phyloP scores from a whole-genome alignment of 169 alveolate species.

The Plasmodium yoelii region DNA sequence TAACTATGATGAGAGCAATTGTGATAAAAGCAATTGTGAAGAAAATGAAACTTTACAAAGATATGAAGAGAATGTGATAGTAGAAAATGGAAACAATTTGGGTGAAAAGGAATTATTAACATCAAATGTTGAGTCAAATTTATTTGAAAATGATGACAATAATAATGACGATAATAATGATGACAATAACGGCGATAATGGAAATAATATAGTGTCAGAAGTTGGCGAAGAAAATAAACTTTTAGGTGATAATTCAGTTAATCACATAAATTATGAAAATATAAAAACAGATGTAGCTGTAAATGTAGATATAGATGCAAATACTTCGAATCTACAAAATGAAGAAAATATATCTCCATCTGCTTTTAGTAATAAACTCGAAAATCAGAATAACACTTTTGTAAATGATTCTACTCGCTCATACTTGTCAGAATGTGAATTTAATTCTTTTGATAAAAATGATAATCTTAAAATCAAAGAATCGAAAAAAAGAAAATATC shows the following conservation, averaged over 20 bases:
- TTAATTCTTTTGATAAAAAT: background rate
- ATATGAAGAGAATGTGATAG: no score
- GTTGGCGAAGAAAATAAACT: constrained; percentile 23
- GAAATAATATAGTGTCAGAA: constrained; percentile 21
- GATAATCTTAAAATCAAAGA: background rate
- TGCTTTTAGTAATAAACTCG: no score
- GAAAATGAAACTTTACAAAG: no score
- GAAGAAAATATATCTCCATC: no score
- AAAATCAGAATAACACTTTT: background rate
- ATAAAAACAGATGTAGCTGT: no score
- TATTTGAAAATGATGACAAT: background rate
- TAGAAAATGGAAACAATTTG: no score
- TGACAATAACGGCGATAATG: constrained; percentile 15
- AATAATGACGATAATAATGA: constrained; percentile 14
- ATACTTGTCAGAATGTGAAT: constrained; percentile 17
- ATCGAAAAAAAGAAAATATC: constrained; percentile 46
- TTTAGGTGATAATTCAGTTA: background rate
- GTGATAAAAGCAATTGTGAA: no score
- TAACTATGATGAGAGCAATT: no score
- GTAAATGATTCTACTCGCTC: background rate
- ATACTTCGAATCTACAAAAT: no score
- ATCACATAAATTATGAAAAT: no score
- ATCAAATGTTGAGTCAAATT: background rate
- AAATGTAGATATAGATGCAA: no score
- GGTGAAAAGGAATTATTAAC: no score